These are phyloP conservation scores for Kingdonia uniflora DNA, from an alignment of 164 flowering plant genomes.

Conservation along the genomic window DNA sequence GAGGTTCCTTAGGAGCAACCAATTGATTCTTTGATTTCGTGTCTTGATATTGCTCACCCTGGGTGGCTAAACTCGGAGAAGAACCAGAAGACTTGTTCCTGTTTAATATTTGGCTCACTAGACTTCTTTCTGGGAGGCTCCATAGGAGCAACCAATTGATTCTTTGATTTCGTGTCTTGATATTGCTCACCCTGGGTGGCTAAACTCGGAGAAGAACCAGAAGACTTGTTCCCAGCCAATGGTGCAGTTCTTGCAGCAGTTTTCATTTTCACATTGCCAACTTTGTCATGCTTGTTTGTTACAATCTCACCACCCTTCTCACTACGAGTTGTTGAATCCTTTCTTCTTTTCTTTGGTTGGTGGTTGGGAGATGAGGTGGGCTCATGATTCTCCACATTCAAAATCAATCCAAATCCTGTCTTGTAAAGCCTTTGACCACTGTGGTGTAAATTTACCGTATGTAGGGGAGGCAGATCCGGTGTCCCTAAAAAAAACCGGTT, in stretches of 20 bases:
- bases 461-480: too few species aligned
- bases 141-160: constrained; percentile 22
- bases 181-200: constrained; percentile 19
- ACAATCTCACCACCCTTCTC: constrained; percentile 34
- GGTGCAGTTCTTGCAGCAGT: constrained; percentile 33
- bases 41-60: constrained; percentile 28
- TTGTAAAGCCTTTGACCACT: too few species aligned
- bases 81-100: constrained; percentile 25
- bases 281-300: constrained; percentile 43
- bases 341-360: constrained; percentile 79
- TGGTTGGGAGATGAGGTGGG: constrained; percentile 34
- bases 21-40: constrained; percentile 27
- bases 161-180: constrained; percentile 32
- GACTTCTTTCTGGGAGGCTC: constrained; percentile 35
- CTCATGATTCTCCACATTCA: too few species aligned
- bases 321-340: constrained; percentile 31
- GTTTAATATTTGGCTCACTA: constrained; percentile 25
- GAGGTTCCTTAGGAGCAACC: constrained; percentile 18
- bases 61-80: constrained; percentile 20
- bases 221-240: constrained; percentile 22
- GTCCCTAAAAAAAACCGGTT: too few species aligned
- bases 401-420: too few species aligned
- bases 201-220: constrained; percentile 24
- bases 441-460: too few species aligned
- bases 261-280: constrained; percentile 29